These are phyloP conservation scores for Clonostachys chloroleuca DNA, from an alignment of 2,329 filamentous ascomycete species.

Conservation along the genomic window DNA sequence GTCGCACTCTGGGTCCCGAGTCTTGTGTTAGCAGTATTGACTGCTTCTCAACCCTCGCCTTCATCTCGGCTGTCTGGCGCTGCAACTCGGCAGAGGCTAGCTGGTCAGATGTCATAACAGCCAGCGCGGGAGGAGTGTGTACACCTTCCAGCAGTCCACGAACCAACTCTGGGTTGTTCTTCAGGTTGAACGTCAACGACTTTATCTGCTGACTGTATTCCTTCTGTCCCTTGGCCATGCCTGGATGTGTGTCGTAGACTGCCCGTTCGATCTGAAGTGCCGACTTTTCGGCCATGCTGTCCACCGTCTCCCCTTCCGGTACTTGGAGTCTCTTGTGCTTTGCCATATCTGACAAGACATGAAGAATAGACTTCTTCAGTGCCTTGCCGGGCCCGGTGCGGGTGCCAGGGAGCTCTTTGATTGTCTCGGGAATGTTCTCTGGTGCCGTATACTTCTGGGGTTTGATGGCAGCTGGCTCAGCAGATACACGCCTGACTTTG, in stretches of 20 bases:
- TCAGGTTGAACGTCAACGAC: constrained; percentile 79
- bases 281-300: constrained; percentile 63
- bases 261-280: constrained; percentile 78
- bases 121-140: constrained; percentile 70
- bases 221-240: constrained; percentile 30
- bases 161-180: constrained; percentile 77
- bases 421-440: constrained; percentile 42
- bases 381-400: constrained; percentile 68
- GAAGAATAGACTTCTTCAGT: constrained; percentile 64
- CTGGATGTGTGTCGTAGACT: constrained; percentile 51
- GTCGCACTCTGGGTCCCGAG: constrained; percentile 66
- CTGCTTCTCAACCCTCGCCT: constrained; percentile 74
- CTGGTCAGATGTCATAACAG: constrained; percentile 85
- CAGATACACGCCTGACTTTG: constrained; percentile 49
- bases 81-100: constrained; percentile 91
- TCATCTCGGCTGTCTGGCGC: constrained; percentile 69
- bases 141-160: constrained; percentile 69
- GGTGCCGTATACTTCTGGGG: constrained; percentile 41
- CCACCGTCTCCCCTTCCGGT: constrained; percentile 57
- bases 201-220: constrained; percentile 63
- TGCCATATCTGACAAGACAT: constrained; percentile 61
- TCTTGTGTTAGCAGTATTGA: constrained; percentile 77
- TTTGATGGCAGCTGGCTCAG: constrained; percentile 33
- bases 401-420: constrained; percentile 52
- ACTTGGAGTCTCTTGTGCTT: constrained; percentile 62